These are phyloP conservation scores for Aspergillus neoniger DNA, from an alignment of 2,329 filamentous ascomycete species.

Conservation along the genomic window DNA sequence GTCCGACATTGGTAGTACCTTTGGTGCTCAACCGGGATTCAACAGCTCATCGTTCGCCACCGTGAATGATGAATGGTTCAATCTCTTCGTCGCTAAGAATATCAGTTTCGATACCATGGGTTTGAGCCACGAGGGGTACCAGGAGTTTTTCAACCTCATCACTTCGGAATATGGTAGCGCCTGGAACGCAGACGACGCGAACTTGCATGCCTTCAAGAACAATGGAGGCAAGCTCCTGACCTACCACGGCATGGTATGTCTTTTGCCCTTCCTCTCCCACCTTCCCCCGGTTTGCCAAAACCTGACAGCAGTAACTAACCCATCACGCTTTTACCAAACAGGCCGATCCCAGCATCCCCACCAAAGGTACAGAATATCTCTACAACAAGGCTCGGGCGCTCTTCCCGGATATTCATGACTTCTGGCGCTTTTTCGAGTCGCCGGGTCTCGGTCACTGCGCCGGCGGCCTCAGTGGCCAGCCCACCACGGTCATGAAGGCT, in stretches of 20 bases:
- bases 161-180: neutral
- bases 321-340: neutral
- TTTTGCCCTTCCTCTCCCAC: neutral
- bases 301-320: neutral
- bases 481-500: conserved; percentile 12
- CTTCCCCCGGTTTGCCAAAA: neutral
- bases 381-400: conserved; percentile 1
- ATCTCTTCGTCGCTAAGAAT: conserved; percentile 11
- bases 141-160: conserved; percentile 2
- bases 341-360: neutral
- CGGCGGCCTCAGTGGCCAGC: conserved; percentile 11
- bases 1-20: conserved; percentile 9
- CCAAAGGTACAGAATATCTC: neutral
- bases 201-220: neutral
- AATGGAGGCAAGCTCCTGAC: neutral
- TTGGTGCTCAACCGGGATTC: neutral
- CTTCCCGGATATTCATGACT: conserved; percentile 3
- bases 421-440: conserved; percentile 11
- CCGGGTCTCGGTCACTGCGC: conserved; percentile 13
- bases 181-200: neutral
- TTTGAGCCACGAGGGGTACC: conserved; percentile 2
- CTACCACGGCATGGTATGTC: neutral
- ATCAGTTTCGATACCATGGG: conserved; percentile 1
- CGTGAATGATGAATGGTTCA: conserved; percentile 8
- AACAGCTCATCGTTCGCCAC: neutral